Conservation (phyloP, 164 flowering plant genomes). For the Pachysandra terminalis region DNA sequence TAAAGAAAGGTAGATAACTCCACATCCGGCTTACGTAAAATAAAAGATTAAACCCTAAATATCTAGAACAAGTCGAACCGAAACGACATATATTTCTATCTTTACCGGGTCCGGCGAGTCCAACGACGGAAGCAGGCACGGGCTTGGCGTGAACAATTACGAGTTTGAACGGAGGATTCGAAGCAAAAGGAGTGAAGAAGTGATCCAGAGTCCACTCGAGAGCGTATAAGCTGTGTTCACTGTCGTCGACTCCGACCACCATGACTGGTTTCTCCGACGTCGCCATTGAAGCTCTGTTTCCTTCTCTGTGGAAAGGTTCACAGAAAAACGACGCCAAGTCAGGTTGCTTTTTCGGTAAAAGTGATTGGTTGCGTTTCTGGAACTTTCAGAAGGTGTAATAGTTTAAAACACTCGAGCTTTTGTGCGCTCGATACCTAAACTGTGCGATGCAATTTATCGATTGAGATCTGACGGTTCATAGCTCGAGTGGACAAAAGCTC, state of each 20-base stretch:
- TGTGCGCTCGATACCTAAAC: too few relatives aligned
- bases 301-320: background rate
- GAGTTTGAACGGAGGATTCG: constrained; percentile 55
- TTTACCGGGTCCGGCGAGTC: constrained; percentile 70
- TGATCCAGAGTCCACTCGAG: constrained; percentile 74
- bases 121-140: constrained; percentile 41
- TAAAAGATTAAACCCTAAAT: too few relatives aligned
- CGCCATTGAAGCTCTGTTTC: constrained; percentile 15
- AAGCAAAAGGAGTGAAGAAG: constrained; percentile 43
- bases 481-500: too few relatives aligned
- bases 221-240: constrained; percentile 67
- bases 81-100: background rate
- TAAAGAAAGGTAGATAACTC: too few relatives aligned
- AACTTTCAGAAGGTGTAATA: too few relatives aligned
- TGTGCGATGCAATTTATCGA: too few relatives aligned
- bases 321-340: too few relatives aligned
- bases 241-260: constrained; percentile 77
- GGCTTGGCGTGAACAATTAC: constrained; percentile 73
- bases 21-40: too few relatives aligned
- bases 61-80: background rate
- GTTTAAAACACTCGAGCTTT: too few relatives aligned
- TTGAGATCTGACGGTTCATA: too few relatives aligned
- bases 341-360: too few relatives aligned
- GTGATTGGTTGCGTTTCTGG: too few relatives aligned
- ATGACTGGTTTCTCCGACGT: constrained; percentile 57